phyloP scores from a whole-genome alignment of 257 asterid genomes.

The Lithospermum erythrorhizon region DNA sequence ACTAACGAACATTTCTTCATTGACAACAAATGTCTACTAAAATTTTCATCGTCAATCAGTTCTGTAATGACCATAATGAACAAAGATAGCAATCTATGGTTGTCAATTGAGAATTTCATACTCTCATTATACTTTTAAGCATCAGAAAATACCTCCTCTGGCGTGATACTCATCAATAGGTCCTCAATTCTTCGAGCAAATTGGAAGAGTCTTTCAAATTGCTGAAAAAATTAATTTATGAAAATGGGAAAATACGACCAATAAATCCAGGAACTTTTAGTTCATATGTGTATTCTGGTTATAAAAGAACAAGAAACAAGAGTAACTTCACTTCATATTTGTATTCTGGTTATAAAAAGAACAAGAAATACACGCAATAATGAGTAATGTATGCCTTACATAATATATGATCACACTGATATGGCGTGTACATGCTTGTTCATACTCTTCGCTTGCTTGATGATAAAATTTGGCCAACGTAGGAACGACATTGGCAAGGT shows the following conservation, averaged over 20 bases:
- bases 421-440: slow-evolving; percentile 81
- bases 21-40: background rate
- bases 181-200: slow-evolving; percentile 94
- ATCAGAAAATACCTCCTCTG: slow-evolving; percentile 77
- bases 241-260: background rate
- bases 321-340: slow-evolving; percentile 1
- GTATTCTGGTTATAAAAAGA: background rate
- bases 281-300: background rate
- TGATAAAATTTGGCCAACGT: slow-evolving; percentile 91
- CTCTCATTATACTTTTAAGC: background rate
- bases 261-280: slow-evolving; percentile 1
- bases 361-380: slow-evolving; percentile 5
- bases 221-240: slow-evolving; percentile 36
- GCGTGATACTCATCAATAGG: slow-evolving; percentile 39
- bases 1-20: background rate
- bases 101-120: background rate
- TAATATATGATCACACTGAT: slow-evolving; percentile 71
- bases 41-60: background rate
- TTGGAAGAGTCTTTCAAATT: slow-evolving; percentile 83
- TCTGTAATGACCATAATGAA: background rate
- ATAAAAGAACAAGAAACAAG: slow-evolving; percentile 8
- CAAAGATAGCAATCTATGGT: background rate
- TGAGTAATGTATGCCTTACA: slow-evolving; percentile 35
- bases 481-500: slow-evolving; percentile 92
- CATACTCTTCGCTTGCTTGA: slow-evolving; percentile 96